A percentile compares a stretch with the other conserved stretches of the same genome.
Evolutionary conservation across 225 moss, liverwort and hornwort genomes (phyloP).

Genomic region (Marchantia paleacea): DNA sequence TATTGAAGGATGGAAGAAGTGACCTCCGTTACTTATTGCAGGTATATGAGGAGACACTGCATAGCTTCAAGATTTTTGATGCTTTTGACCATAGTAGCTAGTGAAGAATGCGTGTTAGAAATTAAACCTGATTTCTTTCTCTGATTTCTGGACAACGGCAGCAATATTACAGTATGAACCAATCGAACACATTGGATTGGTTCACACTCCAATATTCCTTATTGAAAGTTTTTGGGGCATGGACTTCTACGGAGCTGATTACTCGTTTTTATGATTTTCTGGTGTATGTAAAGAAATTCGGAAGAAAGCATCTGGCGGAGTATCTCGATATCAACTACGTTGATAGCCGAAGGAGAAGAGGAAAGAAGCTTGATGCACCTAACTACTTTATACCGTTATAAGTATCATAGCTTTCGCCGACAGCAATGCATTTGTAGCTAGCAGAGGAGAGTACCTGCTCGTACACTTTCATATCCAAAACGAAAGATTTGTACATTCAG

Average conservation of each 20-base stretch:
- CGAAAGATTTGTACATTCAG: too few relatives aligned
- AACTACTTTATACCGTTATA: too few relatives aligned
- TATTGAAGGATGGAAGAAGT: constrained; percentile 54
- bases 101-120: not conserved
- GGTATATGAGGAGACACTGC: constrained; percentile 27
- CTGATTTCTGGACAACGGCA: not conserved
- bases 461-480: too few relatives aligned
- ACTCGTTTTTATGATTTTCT: not conserved
- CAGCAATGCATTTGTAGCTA: too few relatives aligned
- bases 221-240: not conserved
- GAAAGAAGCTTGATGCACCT: not conserved
- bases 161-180: not conserved
- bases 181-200: not conserved
- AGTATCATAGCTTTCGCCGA: too few relatives aligned
- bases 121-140: not conserved
- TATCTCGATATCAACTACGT: constrained; percentile 22
- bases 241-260: not conserved
- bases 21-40: constrained; percentile 80
- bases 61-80: not conserved
- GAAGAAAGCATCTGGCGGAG: constrained; percentile 31
- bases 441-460: too few relatives aligned
- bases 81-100: not conserved
- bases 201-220: not conserved
- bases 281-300: constrained; percentile 31
- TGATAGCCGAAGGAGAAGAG: constrained; percentile 4